These are phyloP conservation scores for Bacterosira constricta DNA, from an alignment of 108 stramenopile genomes.

Conservation along the genomic window DNA sequence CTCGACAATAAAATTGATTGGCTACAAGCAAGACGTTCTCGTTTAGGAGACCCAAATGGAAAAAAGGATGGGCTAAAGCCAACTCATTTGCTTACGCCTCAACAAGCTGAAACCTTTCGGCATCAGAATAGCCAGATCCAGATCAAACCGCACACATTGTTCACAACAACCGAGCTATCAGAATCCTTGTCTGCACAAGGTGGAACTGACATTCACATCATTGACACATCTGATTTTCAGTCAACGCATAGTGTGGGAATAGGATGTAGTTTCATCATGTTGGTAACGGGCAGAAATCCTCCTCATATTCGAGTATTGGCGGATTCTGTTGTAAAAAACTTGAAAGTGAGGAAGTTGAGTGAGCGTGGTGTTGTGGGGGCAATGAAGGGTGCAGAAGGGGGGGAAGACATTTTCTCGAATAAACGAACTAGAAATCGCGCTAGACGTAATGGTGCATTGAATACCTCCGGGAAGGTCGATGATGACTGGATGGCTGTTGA, in stretches of 20 bases:
- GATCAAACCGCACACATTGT: slow-evolving; percentile 54
- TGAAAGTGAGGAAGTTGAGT: slow-evolving; percentile 68
- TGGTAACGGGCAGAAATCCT: slow-evolving; percentile 51
- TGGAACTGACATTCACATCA: slow-evolving; percentile 53
- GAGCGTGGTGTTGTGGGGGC: slow-evolving; percentile 73
- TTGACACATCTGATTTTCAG: slow-evolving; percentile 48
- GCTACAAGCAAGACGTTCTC: slow-evolving; percentile 67
- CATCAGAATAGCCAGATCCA: slow-evolving; percentile 55
- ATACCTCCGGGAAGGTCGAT: slow-evolving; percentile 33
- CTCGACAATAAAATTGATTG: slow-evolving; percentile 64
- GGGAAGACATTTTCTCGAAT: slow-evolving; percentile 39
- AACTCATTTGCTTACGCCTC: slow-evolving; percentile 43
- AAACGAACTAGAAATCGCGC: slow-evolving; percentile 39
- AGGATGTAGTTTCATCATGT: slow-evolving; percentile 43
- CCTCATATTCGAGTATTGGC: slow-evolving; percentile 62
- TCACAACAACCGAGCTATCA: slow-evolving; percentile 68
- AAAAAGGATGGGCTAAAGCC: neutral
- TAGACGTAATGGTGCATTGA: slow-evolving; percentile 23
- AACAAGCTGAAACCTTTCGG: slow-evolving; percentile 30
- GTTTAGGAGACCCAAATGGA: slow-evolving; percentile 10
- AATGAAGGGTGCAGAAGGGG: slow-evolving; percentile 57
- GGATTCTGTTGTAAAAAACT: slow-evolving; percentile 67
- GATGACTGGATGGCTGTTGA: slow-evolving; percentile 81
- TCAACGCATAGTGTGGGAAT: slow-evolving; percentile 34
- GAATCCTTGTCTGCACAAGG: slow-evolving; percentile 59